These are phyloP conservation scores for Komagataella mondaviorum DNA, from an alignment of 805 yeast genomes.

Conservation along the genomic window DNA sequence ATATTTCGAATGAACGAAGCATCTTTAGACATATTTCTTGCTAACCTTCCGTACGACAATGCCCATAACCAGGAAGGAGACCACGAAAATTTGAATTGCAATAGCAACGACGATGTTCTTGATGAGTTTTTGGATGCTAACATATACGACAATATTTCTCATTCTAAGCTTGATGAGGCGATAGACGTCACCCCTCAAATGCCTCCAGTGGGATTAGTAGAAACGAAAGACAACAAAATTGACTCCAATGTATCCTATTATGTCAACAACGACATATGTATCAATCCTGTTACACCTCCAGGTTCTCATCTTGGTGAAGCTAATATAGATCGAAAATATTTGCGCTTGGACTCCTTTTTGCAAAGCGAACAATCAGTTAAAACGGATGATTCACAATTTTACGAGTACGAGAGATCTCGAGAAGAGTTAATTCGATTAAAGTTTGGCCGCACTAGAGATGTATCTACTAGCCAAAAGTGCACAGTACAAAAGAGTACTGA, in stretches of 20 bases:
- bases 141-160: conserved; percentile 22
- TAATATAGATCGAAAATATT: background rate
- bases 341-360: background rate
- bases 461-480: background rate
- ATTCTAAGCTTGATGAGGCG: background rate
- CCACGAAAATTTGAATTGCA: background rate
- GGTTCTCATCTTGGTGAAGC: background rate
- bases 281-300: conserved; percentile 1
- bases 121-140: conserved; percentile 45
- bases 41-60: background rate
- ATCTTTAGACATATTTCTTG: background rate
- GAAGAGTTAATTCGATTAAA: conserved; percentile 36
- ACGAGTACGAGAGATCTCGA: conserved; percentile 28
- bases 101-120: conserved; percentile 30
- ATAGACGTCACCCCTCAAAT: background rate
- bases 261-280: conserved; percentile 1
- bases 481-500: background rate
- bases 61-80: background rate
- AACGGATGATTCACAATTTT: conserved; percentile 11
- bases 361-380: background rate
- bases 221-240: background rate
- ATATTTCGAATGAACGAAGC: background rate
- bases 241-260: background rate
- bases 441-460: conserved; percentile 27
- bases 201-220: conserved; percentile 1